Evolutionary conservation across 106 monocot genomes (phyloP), one percentile per base, ranked within the genome.

Genomic region (Amphibolis antarctica): DNA sequence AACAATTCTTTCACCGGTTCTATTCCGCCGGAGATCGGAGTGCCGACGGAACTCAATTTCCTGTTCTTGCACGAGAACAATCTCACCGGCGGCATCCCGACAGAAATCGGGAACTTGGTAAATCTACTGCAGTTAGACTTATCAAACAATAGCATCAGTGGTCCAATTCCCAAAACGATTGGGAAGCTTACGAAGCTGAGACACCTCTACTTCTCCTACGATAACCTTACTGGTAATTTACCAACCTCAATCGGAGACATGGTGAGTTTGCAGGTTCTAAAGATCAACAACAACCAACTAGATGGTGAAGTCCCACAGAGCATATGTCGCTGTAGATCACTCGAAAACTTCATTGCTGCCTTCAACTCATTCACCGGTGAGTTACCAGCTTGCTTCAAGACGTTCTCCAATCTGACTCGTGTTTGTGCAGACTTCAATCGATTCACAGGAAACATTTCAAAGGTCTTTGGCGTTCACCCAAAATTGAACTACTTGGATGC

Each of bases 201-300:
- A 14, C 4, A 13, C 21, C 0, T 83, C 10, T 72, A 60, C 9
- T 44, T 83, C 22, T 79, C 72, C 72, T 62, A 52, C 42, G 79
- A 83, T 72, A 83, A 79, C 24, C 45, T 83, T 56, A 31, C 63
- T 6, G 85, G 88, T 9, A 30, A 36, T 1, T 47, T 93, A 1
- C 79, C 88, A 0, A 26, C 46, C 0, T 73, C 76, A 63, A 64
- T 93, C 53, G 93, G 93, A 20, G 48, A 61, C 55, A 66, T 81
- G 18, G 59, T 60, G 3, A 1, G n/a, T 0, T 43, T 93, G 10
- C 0, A 0, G 1, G 28, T 17, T 14, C 69, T 84, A 49, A 72
- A 70, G 60, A 75, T 93, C 48, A 46, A 81, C 3, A 63, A 78
- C 56, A 93, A 93, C 48, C 71, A 70, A 57, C 83, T 93, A 67